phyloP scores from a whole-genome alignment of 192 early-diverging fungal species.

The Podila horticola region DNA sequence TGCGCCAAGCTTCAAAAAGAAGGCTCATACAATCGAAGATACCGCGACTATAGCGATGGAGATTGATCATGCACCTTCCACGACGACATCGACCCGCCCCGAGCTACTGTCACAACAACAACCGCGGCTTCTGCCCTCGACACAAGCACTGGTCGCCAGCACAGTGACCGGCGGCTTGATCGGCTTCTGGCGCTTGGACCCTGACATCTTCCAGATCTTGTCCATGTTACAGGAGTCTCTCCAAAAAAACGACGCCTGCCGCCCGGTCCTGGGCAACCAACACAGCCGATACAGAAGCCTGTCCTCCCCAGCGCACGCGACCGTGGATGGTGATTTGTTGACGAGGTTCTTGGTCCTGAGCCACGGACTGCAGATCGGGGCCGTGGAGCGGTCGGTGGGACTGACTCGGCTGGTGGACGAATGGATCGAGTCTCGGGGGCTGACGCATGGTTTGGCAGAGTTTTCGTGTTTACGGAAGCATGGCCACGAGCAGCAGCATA shows the following conservation, averaged over 20 bases:
- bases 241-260: constrained; percentile 10
- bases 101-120: not conserved
- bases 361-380: constrained; percentile 21
- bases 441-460: not conserved
- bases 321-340: constrained; percentile 26
- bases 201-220: constrained; percentile 15
- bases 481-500: not conserved
- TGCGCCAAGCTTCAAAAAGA: not conserved
- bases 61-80: not conserved
- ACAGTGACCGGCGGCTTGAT: constrained; percentile 21
- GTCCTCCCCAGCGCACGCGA: not conserved
- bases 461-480: not conserved
- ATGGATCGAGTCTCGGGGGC: constrained; percentile 13
- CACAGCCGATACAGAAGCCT: constrained; percentile 20
- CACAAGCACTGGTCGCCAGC: constrained; percentile 34
- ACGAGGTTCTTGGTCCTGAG: constrained; percentile 17
- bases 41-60: too few relatives aligned
- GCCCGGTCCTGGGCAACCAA: constrained; percentile 14
- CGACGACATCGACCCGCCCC: not conserved
- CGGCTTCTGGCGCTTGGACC: constrained; percentile 34
- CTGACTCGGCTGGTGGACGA: constrained; percentile 25
- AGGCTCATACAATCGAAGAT: not conserved
- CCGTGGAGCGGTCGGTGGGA: constrained; percentile 2
- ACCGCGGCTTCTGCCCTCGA: not conserved
- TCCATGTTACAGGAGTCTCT: constrained; percentile 9